Evolutionary conservation across 2,329 filamentous ascomycete genomes (phyloP).

Genomic region (Cladorrhinum sp.): DNA sequence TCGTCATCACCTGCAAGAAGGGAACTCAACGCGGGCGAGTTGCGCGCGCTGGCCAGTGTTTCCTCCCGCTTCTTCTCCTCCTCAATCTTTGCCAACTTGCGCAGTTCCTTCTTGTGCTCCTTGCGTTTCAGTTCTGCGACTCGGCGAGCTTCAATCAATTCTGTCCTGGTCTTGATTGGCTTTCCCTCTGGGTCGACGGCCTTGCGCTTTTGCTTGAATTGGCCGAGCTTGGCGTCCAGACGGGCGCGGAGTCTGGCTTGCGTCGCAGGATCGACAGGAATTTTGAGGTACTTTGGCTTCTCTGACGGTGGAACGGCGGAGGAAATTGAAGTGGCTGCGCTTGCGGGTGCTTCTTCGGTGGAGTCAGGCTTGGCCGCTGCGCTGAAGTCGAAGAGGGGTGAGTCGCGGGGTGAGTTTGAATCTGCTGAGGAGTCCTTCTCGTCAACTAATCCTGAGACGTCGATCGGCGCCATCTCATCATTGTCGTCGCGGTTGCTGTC

Average conservation of each 20-base stretch:
- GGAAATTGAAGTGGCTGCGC: conserved; percentile 65
- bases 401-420: conserved; percentile 51
- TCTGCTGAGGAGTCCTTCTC: conserved; percentile 35
- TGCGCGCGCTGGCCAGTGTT: conserved; percentile 56
- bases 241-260: conserved; percentile 76
- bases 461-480: conserved; percentile 42
- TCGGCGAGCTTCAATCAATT: conserved; percentile 85
- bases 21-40: conserved; percentile 58
- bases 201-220: conserved; percentile 75
- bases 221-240: conserved; percentile 61
- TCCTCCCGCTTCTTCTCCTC: conserved; percentile 67
- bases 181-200: conserved; percentile 80
- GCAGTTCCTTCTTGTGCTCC: conserved; percentile 82
- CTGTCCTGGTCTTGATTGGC: conserved; percentile 80
- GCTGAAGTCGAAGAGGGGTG: conserved; percentile 58
- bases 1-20: conserved; percentile 44
- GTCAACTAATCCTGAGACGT: conserved; percentile 47
- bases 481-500: conserved; percentile 31
- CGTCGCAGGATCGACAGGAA: conserved; percentile 69
- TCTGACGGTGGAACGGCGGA: conserved; percentile 60
- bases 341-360: conserved; percentile 43
- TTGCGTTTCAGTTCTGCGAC: conserved; percentile 85
- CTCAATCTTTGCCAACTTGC: conserved; percentile 73
- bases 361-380: conserved; percentile 38
- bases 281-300: conserved; percentile 63